A percentile compares a stretch with the other conserved stretches of the same genome.
Evolutionary conservation across 1,284 basidiomycete genomes (phyloP).

Genomic region (Xanthoconium separans): DNA sequence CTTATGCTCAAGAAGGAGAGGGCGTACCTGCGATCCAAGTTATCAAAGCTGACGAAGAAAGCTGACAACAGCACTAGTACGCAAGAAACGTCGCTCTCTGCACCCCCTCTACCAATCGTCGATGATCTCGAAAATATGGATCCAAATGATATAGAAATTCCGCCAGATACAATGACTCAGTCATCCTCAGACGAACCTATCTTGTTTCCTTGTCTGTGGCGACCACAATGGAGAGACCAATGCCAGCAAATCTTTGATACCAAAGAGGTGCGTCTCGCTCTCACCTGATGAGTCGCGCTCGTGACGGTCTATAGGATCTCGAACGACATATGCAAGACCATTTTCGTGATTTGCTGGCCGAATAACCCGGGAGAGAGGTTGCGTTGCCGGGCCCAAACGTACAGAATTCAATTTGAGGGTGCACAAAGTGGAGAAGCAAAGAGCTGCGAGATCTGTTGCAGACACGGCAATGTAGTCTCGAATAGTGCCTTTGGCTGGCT

Average conservation of each 20-base stretch:
- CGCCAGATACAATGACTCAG: not conserved
- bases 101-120: not conserved
- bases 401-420: too few relatives aligned
- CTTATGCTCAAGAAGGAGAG: conserved; percentile 25
- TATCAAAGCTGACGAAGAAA: conserved; percentile 7
- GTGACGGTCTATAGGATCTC: conserved; percentile 16
- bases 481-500: too few relatives aligned
- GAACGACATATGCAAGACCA: conserved; percentile 26
- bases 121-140: conserved; percentile 16
- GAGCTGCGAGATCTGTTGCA: too few relatives aligned
- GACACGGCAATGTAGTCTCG: too few relatives aligned
- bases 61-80: conserved; percentile 1
- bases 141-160: conserved; percentile 19
- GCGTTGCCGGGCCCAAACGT: too few relatives aligned
- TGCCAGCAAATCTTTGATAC: conserved; percentile 28
- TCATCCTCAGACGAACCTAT: conserved; percentile 17
- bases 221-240: conserved; percentile 27
- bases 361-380: too few relatives aligned
- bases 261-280: conserved; percentile 28
- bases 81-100: conserved; percentile 3
- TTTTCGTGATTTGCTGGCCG: conserved; percentile 10
- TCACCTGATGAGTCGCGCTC: not conserved
- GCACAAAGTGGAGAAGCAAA: too few relatives aligned
- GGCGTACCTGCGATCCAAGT: conserved; percentile 16
- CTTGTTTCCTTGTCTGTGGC: conserved; percentile 32